phyloP scores from a whole-genome alignment of 257 asterid genomes.

The Nicotiana attenuata region DNA sequence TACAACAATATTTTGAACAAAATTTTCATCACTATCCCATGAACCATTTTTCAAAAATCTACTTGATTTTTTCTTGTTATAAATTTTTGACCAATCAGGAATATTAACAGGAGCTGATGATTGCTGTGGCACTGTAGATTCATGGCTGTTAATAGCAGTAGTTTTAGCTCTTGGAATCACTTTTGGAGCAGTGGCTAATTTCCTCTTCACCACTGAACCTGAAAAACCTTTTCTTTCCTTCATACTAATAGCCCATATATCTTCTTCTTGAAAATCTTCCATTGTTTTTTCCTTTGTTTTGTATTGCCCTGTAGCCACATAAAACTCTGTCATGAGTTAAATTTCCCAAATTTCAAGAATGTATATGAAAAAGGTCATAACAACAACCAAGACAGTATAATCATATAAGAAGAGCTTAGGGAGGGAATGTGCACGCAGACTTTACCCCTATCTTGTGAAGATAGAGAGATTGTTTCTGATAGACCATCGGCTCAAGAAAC shows the following conservation, averaged over 20 bases:
- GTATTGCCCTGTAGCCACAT: neutral
- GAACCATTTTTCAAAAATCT: neutral
- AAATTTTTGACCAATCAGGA: neutral
- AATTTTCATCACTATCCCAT: neutral
- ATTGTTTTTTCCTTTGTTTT: neutral
- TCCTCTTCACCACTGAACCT: neutral
- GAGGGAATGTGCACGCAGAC: too few species aligned
- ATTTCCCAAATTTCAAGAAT: neutral
- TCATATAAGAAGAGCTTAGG: fast-evolving
- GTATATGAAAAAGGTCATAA: neutral
- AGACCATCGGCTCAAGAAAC: fast-evolving
- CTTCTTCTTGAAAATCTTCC: neutral
- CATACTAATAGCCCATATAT: too few species aligned
- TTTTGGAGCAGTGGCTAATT: neutral
- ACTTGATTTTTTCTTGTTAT: neutral
- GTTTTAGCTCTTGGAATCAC: neutral
- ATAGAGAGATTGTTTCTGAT: too few species aligned
- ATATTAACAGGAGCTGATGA: neutral
- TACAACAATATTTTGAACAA: too few species aligned
- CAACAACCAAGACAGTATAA: too few species aligned
- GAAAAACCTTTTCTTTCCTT: neutral
- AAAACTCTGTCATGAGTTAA: neutral
- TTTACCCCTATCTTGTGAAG: too few species aligned
- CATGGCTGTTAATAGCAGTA: too few species aligned
- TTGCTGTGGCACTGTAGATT: too few species aligned